Percentiles rank a stretch among this genome's conserved stretches.
These are phyloP conservation scores for Tetrahymena elliotti DNA, from an alignment of 73 alveolate genomes.

Conservation along the genomic window DNA sequence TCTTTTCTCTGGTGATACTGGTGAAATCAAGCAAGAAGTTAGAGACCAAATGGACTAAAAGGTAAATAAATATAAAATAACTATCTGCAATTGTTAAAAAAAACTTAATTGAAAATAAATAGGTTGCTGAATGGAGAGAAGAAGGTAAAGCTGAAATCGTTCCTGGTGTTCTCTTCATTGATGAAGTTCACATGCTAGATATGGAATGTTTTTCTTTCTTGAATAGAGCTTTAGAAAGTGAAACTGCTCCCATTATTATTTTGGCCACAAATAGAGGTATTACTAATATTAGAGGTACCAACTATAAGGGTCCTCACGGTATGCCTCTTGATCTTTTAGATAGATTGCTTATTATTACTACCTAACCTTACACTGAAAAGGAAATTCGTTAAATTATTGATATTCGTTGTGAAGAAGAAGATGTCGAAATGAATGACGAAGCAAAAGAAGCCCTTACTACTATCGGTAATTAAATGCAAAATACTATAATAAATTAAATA, in stretches of 20 bases:
- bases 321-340: constrained; percentile 86
- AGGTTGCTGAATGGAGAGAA: constrained; percentile 98
- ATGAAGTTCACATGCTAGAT: constrained; percentile 98
- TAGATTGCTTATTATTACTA: constrained; percentile 89
- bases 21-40: constrained; percentile 90
- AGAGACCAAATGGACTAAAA: constrained; percentile 95
- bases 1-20: constrained; percentile 96
- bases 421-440: constrained; percentile 91
- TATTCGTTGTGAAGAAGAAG: constrained; percentile 94
- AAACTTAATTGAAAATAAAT: neutral
- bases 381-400: constrained; percentile 84
- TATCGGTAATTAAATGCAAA: constrained; percentile 36
- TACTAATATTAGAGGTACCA: constrained; percentile 94
- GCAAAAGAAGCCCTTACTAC: constrained; percentile 81
- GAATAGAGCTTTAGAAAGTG: constrained; percentile 93
- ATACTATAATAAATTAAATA: neutral
- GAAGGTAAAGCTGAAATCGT: constrained; percentile 98
- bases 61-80: neutral
- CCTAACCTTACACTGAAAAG: constrained; percentile 79
- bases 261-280: constrained; percentile 99
- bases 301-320: constrained; percentile 91
- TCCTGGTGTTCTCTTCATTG: constrained; percentile 95
- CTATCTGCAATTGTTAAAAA: neutral
- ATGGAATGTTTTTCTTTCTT: constrained; percentile 97
- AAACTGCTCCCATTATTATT: constrained; percentile 95